Percentiles rank a stretch among this genome's conserved stretches.
phyloP scores from a whole-genome alignment of 164 flowering plant genomes.

The Buxus sempervirens region DNA sequence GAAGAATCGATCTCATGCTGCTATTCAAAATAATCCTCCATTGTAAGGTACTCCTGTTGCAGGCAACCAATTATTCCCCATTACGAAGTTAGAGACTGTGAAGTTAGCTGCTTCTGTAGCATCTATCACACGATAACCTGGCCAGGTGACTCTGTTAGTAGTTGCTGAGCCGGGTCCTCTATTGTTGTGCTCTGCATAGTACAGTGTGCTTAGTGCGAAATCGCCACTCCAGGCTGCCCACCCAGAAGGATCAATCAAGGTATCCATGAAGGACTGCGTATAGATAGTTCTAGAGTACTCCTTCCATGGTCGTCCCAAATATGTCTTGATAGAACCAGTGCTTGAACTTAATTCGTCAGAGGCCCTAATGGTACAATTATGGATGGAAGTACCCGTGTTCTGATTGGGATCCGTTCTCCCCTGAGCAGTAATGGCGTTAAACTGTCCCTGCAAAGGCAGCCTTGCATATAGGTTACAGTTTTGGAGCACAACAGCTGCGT shows the following conservation, averaged over 20 bases:
- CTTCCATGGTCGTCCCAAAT: conserved; percentile 38
- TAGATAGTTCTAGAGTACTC: conserved; percentile 33
- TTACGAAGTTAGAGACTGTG: conserved; percentile 29
- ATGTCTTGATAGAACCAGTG: conserved; percentile 13
- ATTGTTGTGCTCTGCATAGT: conserved; percentile 30
- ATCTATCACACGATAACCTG: conserved; percentile 27
- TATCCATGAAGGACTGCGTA: conserved; percentile 24
- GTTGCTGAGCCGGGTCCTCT: conserved; percentile 33
- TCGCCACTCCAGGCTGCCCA: conserved; percentile 31
- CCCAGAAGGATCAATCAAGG: conserved; percentile 28
- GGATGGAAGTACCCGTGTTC: conserved; percentile 32
- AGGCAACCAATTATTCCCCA: conserved; percentile 36
- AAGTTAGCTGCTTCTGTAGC: conserved; percentile 24
- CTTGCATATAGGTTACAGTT: conserved; percentile 50
- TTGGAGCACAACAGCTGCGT: conserved; percentile 59
- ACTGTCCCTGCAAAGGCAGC: conserved; percentile 30
- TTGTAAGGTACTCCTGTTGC: conserved; percentile 27
- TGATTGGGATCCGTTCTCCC: conserved; percentile 29
- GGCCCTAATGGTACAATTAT: conserved; percentile 23
- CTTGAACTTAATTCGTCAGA: conserved; percentile 21
- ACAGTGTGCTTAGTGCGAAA: conserved; percentile 23
- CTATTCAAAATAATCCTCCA: conserved; percentile 19
- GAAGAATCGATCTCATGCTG: background rate
- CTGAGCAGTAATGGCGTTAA: conserved; percentile 30
- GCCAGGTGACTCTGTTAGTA: conserved; percentile 32